Conservation (phyloP, 371 early-diverging fungal species). For the Rhizopus sp. region DNA sequence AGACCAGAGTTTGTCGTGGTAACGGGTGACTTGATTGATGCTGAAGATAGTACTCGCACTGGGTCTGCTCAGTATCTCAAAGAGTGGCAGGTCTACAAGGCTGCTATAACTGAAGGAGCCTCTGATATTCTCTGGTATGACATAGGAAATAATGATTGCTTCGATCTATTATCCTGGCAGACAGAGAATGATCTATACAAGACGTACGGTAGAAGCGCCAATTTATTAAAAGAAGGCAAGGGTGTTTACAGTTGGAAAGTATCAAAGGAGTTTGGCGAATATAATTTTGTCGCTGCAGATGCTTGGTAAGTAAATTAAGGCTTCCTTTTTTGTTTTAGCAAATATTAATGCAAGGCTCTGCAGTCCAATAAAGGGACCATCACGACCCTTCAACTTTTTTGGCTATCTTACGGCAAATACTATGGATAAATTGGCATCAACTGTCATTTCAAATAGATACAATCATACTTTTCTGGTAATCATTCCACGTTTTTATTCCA, state of each 20-base stretch:
- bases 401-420: slow-evolving; percentile 75
- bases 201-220: slow-evolving; percentile 51
- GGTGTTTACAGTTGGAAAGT: slow-evolving; percentile 61
- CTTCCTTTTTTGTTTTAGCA: background rate
- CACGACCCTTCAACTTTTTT: slow-evolving; percentile 91
- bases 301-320: slow-evolving; percentile 60
- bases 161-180: slow-evolving; percentile 69
- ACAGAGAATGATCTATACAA: slow-evolving; percentile 66
- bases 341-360: background rate
- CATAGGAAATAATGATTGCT: slow-evolving; percentile 87
- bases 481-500: background rate
- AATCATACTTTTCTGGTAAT: slow-evolving; percentile 69
- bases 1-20: slow-evolving; percentile 70
- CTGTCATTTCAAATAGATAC: slow-evolving; percentile 23
- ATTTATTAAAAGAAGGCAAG: slow-evolving; percentile 50
- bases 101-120: slow-evolving; percentile 57
- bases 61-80: slow-evolving; percentile 74
- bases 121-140: slow-evolving; percentile 71
- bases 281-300: slow-evolving; percentile 84
- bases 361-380: slow-evolving; percentile 77
- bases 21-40: slow-evolving; percentile 88
- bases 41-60: slow-evolving; percentile 65
- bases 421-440: slow-evolving; percentile 70
- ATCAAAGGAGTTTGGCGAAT: slow-evolving; percentile 66
- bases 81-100: slow-evolving; percentile 83